phyloP scores from a whole-genome alignment of 2,329 filamentous ascomycete species.

The Aspergillus ochraceus region DNA sequence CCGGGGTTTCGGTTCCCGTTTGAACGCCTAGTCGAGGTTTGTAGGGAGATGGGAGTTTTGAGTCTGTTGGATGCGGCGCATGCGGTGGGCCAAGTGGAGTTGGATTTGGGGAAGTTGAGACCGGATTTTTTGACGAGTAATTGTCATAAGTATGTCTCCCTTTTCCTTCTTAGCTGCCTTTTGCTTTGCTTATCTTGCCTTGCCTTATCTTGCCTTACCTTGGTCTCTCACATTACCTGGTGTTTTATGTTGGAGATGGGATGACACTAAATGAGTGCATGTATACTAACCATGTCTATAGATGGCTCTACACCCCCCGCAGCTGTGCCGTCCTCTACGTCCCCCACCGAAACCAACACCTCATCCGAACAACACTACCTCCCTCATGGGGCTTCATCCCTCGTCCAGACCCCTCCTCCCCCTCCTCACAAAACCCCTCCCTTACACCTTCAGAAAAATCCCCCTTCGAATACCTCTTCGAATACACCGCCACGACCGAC shows the following conservation, averaged over 20 bases:
- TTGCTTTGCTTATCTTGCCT: background rate
- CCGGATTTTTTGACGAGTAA: conserved; percentile 88
- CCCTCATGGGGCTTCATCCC: conserved; percentile 78
- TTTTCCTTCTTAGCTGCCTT: background rate
- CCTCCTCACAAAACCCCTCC: conserved; percentile 43
- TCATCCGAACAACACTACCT: conserved; percentile 73
- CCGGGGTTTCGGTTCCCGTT: conserved; percentile 82
- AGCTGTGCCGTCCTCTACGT: conserved; percentile 81
- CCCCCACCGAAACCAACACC: conserved; percentile 69
- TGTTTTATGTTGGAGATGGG: no score
- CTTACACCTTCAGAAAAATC: conserved; percentile 43
- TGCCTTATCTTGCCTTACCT: no score
- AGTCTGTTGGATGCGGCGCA: conserved; percentile 84
- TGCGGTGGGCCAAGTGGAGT: conserved; percentile 72
- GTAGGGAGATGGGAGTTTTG: conserved; percentile 65
- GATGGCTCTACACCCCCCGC: conserved; percentile 80
- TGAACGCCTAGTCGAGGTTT: conserved; percentile 63
- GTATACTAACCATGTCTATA: conserved; percentile 24
- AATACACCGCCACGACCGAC: conserved; percentile 76
- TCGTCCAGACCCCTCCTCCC: conserved; percentile 38
- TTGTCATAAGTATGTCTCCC: conserved; percentile 66
- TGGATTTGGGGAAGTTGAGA: conserved; percentile 67
- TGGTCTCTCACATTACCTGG: no score
- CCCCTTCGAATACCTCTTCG: conserved; percentile 68
- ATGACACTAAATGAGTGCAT: background rate